Conservation (phyloP, 2,329 filamentous ascomycete species). For the Exophiala mesophila region DNA sequence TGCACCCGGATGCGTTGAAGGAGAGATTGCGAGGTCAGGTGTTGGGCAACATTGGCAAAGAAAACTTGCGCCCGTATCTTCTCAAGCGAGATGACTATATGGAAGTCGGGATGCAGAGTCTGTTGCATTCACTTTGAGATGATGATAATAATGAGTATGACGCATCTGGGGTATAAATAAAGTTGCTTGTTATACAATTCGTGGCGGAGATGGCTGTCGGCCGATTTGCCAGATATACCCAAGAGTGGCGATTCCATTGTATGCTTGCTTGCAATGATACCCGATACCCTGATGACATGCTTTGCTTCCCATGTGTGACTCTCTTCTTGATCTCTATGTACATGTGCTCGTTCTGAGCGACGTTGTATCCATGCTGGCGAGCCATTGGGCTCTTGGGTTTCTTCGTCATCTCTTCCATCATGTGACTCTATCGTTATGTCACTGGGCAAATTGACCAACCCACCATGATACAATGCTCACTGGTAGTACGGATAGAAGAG, state of each 20-base stretch:
- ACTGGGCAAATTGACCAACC: too few relatives aligned
- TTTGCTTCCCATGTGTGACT: too few relatives aligned
- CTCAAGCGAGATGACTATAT: constrained; percentile 77
- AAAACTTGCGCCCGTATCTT: constrained; percentile 78
- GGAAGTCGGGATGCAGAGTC: constrained; percentile 75
- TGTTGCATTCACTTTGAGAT: constrained; percentile 60
- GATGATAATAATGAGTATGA: too few relatives aligned
- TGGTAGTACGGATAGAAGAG: too few relatives aligned
- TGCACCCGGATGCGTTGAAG: constrained; percentile 71
- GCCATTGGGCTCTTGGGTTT: not conserved
- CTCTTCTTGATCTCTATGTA: not conserved
- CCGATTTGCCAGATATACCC: too few relatives aligned
- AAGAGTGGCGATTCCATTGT: constrained; percentile 1
- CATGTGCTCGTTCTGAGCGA: too few relatives aligned
- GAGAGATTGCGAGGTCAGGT: constrained; percentile 50
- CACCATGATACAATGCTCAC: not conserved
- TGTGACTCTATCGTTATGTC: too few relatives aligned
- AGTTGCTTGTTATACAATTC: too few relatives aligned
- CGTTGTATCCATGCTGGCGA: too few relatives aligned
- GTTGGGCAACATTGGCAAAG: constrained; percentile 46
- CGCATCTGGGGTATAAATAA: too few relatives aligned
- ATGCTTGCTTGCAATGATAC: constrained; percentile 4
- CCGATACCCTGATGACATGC: too few relatives aligned
- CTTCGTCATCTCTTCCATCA: not conserved
- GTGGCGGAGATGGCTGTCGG: too few relatives aligned